Percentiles rank a stretch among this genome's conserved stretches.
phyloP scores from a whole-genome alignment of 768 basidiomycete genomes.

The Butyriboletus loyo region DNA sequence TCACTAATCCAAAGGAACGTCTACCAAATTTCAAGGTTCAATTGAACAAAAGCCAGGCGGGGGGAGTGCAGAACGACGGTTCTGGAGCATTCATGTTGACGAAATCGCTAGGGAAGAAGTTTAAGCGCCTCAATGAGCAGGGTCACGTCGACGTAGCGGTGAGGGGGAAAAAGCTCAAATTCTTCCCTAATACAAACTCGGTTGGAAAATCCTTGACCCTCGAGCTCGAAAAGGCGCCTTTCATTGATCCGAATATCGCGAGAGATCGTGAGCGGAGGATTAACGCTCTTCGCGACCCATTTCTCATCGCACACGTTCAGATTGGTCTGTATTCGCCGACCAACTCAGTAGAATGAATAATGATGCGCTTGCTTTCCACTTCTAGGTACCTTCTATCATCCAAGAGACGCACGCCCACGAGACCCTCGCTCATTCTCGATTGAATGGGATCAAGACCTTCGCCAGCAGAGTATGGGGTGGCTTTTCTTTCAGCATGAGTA shows the following conservation, averaged over 20 bases:
- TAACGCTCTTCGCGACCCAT: conserved; percentile 40
- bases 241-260: conserved; percentile 51
- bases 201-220: conserved; percentile 18
- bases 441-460: conserved; percentile 63
- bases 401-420: conserved; percentile 22
- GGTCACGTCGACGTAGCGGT: conserved; percentile 40
- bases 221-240: conserved; percentile 53
- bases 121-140: conserved; percentile 43
- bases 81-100: conserved; percentile 36
- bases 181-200: conserved; percentile 10
- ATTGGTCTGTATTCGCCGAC: conserved; percentile 48
- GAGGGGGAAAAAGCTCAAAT: conserved; percentile 38
- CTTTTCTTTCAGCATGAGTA: conserved; percentile 66
- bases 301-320: conserved; percentile 63
- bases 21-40: conserved; percentile 59
- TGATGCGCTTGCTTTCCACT: neutral
- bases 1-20: conserved; percentile 19
- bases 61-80: conserved; percentile 59
- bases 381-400: conserved; percentile 29
- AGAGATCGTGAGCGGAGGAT: conserved; percentile 47
- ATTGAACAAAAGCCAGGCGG: conserved; percentile 47
- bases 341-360: neutral
- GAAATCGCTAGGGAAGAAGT: conserved; percentile 38
- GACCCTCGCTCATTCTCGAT: conserved; percentile 57
- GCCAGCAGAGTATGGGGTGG: conserved; percentile 45